Base-by-base conservation (phyloP, 139 green algal genomes). In the Gonium pectorale region DNA sequence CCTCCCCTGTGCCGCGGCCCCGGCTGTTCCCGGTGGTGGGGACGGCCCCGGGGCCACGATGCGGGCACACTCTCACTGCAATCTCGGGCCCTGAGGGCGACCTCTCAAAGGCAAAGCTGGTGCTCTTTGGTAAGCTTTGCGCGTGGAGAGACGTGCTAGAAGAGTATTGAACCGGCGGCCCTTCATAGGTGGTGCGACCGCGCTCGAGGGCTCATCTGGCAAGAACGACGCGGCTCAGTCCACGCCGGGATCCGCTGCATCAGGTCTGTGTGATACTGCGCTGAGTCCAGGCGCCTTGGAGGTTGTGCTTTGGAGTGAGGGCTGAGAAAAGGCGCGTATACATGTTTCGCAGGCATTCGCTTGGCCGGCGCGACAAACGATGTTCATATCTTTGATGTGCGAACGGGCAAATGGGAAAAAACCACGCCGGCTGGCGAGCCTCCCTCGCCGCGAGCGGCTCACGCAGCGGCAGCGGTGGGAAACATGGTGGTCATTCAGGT, bases 401-500 rank as follows among this genome's bases (percentile, higher is more conserved):
- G 92, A 2, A 93, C 86, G 0, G 96, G 96, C 13, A 93, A 87
- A 77, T 99, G 96, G 96, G 86, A 93, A 62, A 97, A 97, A 63
- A 92, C 98, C 21, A 79, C 86, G 13, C 94, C 96, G 8, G 62
- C 87, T 44, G 97, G 97, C 9, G 97, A 99, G 86, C 89, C 94
- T 22, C 97, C 97, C 0, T 98, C 94, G 26, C 96, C 97, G 0
- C 89, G 97, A 17, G 97, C 97, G 52, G 97, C 97, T 5, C 97
- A 99, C 81, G 96, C 97, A 52, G 96, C 96, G 24, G 98, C 97
- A n/a, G 96, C 97, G 22, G 97, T 99, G 22, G 97, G 97, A 73
- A 98, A 95, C 85, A 99, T 99, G 97, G 94, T 99, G 2, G 97
- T 99, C 8, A 91, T 99, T 43, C 94, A 97, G 91, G 94, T 95